Conservation (phyloP, 2,329 filamentous ascomycete genomes). For the Alternaria sp. region DNA sequence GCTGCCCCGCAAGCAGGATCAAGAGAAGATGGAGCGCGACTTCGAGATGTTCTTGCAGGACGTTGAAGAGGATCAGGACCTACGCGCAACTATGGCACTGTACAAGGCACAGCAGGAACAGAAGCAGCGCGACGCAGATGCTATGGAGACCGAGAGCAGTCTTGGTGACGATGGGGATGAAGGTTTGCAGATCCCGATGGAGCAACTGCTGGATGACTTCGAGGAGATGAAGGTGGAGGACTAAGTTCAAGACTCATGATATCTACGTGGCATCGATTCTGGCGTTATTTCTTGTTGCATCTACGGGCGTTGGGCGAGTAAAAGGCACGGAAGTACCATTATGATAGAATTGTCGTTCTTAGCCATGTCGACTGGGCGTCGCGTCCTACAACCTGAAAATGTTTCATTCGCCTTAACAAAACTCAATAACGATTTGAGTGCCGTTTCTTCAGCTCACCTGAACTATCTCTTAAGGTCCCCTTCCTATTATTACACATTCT, state of each 20-base stretch:
- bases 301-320: constrained; percentile 14
- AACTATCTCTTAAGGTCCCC: not conserved
- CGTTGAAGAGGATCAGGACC: constrained; percentile 92
- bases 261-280: not conserved
- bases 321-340: constrained; percentile 6
- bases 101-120: constrained; percentile 74
- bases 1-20: constrained; percentile 84
- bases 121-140: constrained; percentile 65
- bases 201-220: constrained; percentile 83
- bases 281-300: constrained; percentile 18
- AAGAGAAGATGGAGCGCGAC: constrained; percentile 87
- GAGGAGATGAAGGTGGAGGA: constrained; percentile 81
- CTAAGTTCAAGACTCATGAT: constrained; percentile 16
- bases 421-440: not conserved
- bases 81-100: constrained; percentile 81
- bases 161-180: constrained; percentile 67
- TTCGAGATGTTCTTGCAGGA: constrained; percentile 98
- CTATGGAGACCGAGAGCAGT: constrained; percentile 70
- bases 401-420: not conserved
- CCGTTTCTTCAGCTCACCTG: not conserved
- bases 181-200: constrained; percentile 59
- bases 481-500: not conserved
- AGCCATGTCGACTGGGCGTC: not conserved
- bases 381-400: not conserved
- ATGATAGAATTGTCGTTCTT: constrained; percentile 1